Conservation (phyloP, 352 stramenopile species). For the Sclerospora graminicola region DNA sequence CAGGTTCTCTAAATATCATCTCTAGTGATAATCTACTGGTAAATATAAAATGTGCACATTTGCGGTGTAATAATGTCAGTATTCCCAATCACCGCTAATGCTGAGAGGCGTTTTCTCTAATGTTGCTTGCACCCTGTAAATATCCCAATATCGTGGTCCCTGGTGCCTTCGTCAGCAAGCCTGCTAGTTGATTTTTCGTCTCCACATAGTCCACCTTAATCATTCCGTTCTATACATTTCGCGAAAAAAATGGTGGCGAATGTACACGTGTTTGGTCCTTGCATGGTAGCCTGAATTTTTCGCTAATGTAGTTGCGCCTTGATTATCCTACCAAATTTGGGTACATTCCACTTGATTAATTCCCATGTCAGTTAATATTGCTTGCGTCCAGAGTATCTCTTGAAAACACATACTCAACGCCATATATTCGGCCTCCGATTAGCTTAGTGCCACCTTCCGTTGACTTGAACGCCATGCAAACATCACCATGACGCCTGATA, state of each 20-base stretch:
- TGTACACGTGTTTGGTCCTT: not conserved
- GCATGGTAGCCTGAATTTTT: not conserved
- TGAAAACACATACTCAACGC: conserved; percentile 2
- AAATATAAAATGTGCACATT: no score
- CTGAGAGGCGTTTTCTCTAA: no score
- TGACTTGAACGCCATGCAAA: no score
- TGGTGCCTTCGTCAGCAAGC: not conserved
- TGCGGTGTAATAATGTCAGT: no score
- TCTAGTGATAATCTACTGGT: no score
- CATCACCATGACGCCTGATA: no score
- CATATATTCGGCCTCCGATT: conserved; percentile 5
- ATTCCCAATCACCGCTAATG: no score
- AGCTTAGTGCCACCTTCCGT: conserved; percentile 4
- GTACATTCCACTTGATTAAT: not conserved
- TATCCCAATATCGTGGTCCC: no score
- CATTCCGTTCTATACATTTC: not conserved
- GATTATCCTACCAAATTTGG: conserved; percentile 4
- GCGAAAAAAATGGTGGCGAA: not conserved
- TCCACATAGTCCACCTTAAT: not conserved
- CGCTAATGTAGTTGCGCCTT: not conserved
- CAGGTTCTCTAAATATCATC: no score
- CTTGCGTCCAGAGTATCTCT: not conserved
- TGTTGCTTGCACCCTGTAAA: no score
- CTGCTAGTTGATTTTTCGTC: not conserved
- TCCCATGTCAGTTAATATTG: conserved; percentile 2